These are phyloP conservation scores for Arthrocladium fulminans DNA, from an alignment of 2,329 filamentous ascomycete species.

Conservation along the genomic window DNA sequence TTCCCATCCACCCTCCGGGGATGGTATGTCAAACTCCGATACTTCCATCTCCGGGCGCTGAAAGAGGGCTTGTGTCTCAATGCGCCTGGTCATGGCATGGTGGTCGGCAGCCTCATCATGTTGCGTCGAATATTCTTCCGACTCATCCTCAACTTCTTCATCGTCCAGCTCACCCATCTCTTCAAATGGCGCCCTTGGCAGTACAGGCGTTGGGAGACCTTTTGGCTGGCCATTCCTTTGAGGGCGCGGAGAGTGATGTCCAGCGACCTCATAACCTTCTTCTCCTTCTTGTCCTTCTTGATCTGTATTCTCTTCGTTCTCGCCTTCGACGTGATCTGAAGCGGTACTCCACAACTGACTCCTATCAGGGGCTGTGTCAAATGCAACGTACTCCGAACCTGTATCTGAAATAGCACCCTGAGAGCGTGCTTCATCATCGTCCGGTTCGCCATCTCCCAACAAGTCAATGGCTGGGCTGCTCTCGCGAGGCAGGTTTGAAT, in stretches of 20 bases:
- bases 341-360: slow-evolving; percentile 5
- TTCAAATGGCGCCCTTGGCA: background rate
- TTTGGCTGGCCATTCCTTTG: background rate
- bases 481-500: background rate
- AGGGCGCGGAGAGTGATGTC: too few relatives aligned
- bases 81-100: background rate
- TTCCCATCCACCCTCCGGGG: slow-evolving; percentile 24
- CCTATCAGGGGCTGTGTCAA: slow-evolving; percentile 4
- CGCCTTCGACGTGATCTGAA: background rate
- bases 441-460: background rate
- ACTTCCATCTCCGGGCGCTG: slow-evolving; percentile 1
- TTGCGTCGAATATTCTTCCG: slow-evolving; percentile 7
- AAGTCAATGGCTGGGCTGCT: background rate
- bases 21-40: slow-evolving; percentile 20
- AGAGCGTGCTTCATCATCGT: background rate
- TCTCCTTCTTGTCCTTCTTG: background rate
- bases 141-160: background rate
- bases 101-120: slow-evolving; percentile 14
- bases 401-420: background rate
- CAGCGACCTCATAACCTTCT: background rate
- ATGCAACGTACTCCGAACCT: slow-evolving; percentile 3
- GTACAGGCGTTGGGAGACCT: background rate
- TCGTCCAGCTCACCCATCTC: background rate
- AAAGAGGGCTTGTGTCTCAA: slow-evolving; percentile 15
- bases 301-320: background rate